Base-by-base conservation (phyloP, 1,139 yeast genomes). In the Hansenula sp. region DNA sequence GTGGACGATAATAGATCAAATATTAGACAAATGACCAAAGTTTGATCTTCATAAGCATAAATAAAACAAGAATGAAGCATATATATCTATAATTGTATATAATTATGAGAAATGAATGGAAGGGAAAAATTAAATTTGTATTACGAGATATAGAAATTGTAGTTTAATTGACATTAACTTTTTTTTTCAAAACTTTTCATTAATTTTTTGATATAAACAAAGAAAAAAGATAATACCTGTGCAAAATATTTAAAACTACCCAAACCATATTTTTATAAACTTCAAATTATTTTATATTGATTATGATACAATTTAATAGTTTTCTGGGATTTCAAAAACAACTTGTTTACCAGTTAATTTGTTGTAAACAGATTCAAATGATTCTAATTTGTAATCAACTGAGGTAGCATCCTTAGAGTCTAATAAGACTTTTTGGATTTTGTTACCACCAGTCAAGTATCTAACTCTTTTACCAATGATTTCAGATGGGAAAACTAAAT, bases 341-440 rank as follows among this genome's bases (percentile, higher is more conserved):
- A 93, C 97, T 78, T 90, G 96, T 85, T 93, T 94, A 79, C 99
- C 99, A 68, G 99, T 93, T 76, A 93, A 89, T 82, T 91, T 91
- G 79, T 80, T 78, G 95, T 91, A 93, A 70, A 93, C 93, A 67
- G 96, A 88, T 82, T 91, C 96, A 96, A 93, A 93, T 62, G 99
- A 89, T 76, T 93, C 99, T 75, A 93, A 87, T 83, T 94, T 93
- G 89, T 93, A 90, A 79, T 93, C 99, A 70, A 93, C 93, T 71
- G 91, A 84, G 66, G 91, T 84, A 62, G 96, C 85, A 74, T 93
- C 98, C 87, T 93, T 94, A 70, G 96, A 87, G 82, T 91, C 97
- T 71, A 93, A 87, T 76, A 89, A 84, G 64, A 93, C 94, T 83
- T 94, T 93, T 78, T 93, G 96, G 77, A 93, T 85, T 81, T 90